These are phyloP conservation scores for Claviceps humidiphila DNA, from an alignment of 2,329 filamentous ascomycete genomes.

Conservation along the genomic window DNA sequence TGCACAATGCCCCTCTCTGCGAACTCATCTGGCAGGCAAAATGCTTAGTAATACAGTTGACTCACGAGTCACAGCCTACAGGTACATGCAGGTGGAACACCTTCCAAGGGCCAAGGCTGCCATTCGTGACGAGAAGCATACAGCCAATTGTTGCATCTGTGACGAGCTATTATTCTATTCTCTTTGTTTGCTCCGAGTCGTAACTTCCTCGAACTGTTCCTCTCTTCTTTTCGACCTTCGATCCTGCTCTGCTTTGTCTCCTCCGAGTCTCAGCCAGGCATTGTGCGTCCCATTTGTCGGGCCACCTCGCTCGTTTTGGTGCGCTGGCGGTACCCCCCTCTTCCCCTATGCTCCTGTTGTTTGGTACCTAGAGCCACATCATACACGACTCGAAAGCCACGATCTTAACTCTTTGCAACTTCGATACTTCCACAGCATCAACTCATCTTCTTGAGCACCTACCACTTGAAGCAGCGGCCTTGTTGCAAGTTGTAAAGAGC, in stretches of 20 bases:
- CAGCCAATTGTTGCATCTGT: background rate
- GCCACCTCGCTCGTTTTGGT: constrained; percentile 1
- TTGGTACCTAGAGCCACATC: constrained; percentile 1
- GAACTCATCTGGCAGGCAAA: background rate
- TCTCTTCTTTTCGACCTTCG: background rate
- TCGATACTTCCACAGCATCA: background rate
- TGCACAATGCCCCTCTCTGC: too few species aligned
- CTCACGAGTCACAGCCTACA: background rate
- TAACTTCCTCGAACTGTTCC: background rate
- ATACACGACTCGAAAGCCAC: background rate
- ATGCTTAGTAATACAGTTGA: background rate
- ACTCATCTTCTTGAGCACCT: background rate
- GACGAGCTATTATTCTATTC: background rate
- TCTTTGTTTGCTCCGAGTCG: background rate
- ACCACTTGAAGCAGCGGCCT: background rate
- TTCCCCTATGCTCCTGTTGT: background rate
- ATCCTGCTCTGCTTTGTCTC: background rate
- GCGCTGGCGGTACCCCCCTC: background rate
- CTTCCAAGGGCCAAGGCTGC: constrained; percentile 10
- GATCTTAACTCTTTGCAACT: background rate
- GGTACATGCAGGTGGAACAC: constrained; percentile 7
- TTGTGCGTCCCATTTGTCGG: background rate
- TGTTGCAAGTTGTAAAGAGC: background rate
- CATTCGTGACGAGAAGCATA: constrained; percentile 17
- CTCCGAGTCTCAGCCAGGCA: background rate